phyloP scores from a whole-genome alignment of 495 filamentous ascomycete genomes.

The Filosporella fistucella region DNA sequence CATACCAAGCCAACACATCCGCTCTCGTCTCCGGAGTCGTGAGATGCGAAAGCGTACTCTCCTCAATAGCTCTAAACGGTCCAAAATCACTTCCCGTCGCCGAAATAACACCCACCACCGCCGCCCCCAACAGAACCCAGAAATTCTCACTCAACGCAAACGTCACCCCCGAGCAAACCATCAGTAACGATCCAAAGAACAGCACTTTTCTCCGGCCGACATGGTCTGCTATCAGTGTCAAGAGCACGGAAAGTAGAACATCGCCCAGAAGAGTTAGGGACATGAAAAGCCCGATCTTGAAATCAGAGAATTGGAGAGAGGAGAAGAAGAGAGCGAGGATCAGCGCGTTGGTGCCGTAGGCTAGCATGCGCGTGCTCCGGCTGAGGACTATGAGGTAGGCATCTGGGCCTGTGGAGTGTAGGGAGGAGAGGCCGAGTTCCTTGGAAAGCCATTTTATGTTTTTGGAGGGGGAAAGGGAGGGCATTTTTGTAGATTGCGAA shows the following conservation, averaged over 20 bases:
- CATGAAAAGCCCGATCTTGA: conserved; percentile 79
- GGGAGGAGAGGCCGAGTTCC: conserved; percentile 41
- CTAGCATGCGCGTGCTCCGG: conserved; percentile 72
- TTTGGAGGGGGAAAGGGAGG: neutral
- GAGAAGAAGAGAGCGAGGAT: conserved; percentile 71
- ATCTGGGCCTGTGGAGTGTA: conserved; percentile 43
- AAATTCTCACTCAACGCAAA: conserved; percentile 68
- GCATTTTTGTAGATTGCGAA: neutral
- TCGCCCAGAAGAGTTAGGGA: conserved; percentile 78
- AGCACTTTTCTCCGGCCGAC: conserved; percentile 65
- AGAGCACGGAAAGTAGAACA: conserved; percentile 66
- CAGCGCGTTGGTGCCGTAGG: conserved; percentile 75
- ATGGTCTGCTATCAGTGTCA: conserved; percentile 71
- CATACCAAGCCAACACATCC: conserved; percentile 82
- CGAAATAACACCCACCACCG: conserved; percentile 77
- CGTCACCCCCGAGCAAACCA: conserved; percentile 61
- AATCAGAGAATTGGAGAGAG: conserved; percentile 60
- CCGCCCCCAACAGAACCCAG: conserved; percentile 67
- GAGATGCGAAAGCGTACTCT: conserved; percentile 72
- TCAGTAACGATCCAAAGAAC: conserved; percentile 59
- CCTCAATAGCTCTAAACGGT: conserved; percentile 79
- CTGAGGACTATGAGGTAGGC: conserved; percentile 68
- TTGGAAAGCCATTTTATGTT: conserved; percentile 19
- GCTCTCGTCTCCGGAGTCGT: conserved; percentile 53
- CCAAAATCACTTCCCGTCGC: conserved; percentile 76